Conservation (phyloP, 495 filamentous ascomycete genomes). For the Elaphomyces granulatus region DNA sequence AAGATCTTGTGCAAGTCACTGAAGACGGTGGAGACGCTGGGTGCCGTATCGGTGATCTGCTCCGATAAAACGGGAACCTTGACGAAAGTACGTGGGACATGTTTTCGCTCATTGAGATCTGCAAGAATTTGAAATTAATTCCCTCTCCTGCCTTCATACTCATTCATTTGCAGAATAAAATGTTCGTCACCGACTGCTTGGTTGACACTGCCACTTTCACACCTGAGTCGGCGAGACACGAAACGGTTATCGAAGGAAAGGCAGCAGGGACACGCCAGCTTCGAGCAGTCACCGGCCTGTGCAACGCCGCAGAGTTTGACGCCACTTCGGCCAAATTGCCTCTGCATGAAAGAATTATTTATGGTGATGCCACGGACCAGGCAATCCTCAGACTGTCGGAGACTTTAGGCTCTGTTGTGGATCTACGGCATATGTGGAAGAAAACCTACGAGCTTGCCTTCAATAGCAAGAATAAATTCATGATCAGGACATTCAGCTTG, state of each 20-base stretch:
- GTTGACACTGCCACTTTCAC: constrained; percentile 12
- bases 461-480: constrained; percentile 65
- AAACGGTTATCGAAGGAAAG: constrained; percentile 7
- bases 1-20: constrained; percentile 52
- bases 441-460: constrained; percentile 49
- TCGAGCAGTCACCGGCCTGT: constrained; percentile 38
- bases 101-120: no score
- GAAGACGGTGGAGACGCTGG: constrained; percentile 55
- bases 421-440: constrained; percentile 35
- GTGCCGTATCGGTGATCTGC: constrained; percentile 51
- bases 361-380: constrained; percentile 56
- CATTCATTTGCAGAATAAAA: no score
- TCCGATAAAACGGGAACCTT: constrained; percentile 59
- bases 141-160: no score
- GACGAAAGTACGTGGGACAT: constrained; percentile 39
- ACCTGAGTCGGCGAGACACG: constrained; percentile 26
- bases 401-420: constrained; percentile 32
- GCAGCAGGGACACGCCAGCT: constrained; percentile 32
- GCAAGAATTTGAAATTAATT: no score
- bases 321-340: constrained; percentile 35
- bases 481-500: constrained; percentile 19
- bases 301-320: constrained; percentile 56
- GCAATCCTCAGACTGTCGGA: constrained; percentile 53
- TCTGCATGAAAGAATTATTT: constrained; percentile 38
- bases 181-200: constrained; percentile 36